Percentiles rank a stretch among this genome's conserved stretches.
Evolutionary conservation across 352 stramenopile species (phyloP).

Genomic region (Globisporangium rhizosaccharum): DNA sequence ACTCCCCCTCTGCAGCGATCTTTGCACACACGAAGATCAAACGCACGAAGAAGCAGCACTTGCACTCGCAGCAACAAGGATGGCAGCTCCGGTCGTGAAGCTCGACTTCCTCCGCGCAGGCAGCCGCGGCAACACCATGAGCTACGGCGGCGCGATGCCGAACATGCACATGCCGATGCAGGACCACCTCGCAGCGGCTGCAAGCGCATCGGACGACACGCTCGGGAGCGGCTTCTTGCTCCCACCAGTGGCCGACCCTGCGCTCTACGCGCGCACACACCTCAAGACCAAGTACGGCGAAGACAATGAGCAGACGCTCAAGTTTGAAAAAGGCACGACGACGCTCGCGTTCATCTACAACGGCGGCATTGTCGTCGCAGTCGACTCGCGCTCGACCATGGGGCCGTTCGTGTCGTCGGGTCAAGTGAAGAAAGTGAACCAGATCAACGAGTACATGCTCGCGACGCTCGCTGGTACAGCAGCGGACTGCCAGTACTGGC

Average conservation of each 20-base stretch:
- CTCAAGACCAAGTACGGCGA: constrained; percentile 96
- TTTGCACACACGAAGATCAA: too few relatives aligned
- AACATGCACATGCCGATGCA: constrained; percentile 55
- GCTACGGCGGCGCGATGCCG: constrained; percentile 74
- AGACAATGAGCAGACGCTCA: constrained; percentile 93
- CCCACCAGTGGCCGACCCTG: constrained; percentile 83
- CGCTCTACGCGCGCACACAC: constrained; percentile 93
- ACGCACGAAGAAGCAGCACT: too few relatives aligned
- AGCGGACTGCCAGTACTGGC: constrained; percentile 99
- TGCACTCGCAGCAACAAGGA: constrained; percentile 20
- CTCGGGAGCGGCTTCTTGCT: constrained; percentile 64
- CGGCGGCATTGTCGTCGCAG: constrained; percentile 96
- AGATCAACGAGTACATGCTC: constrained; percentile 99
- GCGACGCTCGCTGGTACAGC: constrained; percentile 98
- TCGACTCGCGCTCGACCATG: constrained; percentile 99
- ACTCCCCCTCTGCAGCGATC: too few relatives aligned
- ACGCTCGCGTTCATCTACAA: constrained; percentile 99
- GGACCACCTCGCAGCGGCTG: constrained; percentile 20
- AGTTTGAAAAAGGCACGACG: constrained; percentile 99
- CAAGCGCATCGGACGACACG: constrained; percentile 16
- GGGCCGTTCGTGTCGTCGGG: constrained; percentile 98
- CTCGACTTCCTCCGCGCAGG: constrained; percentile 71
- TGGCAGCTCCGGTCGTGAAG: constrained; percentile 52
- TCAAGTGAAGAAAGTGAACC: constrained; percentile 99
- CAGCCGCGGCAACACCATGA: constrained; percentile 50